A percentile compares a stretch with the other conserved stretches of the same genome.
Conservation (phyloP, 148 eudicot species). For the Persicaria maculosa region DNA sequence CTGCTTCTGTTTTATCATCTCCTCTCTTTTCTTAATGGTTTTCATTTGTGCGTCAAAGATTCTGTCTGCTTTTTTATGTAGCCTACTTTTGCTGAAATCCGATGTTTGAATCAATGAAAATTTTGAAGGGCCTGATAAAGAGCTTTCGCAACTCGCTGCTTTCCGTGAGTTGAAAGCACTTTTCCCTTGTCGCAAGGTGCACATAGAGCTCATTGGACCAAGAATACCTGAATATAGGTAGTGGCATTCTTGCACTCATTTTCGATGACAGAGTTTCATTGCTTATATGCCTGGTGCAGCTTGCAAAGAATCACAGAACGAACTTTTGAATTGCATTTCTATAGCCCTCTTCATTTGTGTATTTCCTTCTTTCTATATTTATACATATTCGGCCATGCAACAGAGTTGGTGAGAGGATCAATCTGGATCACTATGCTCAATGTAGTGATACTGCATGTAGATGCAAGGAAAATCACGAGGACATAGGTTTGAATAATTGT, state of each 20-base stretch:
- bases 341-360: background rate
- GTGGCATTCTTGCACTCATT: constrained; percentile 7
- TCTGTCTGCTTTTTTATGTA: background rate
- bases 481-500: constrained; percentile 8
- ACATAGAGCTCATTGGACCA: constrained; percentile 70
- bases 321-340: background rate
- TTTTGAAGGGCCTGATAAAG: constrained; percentile 75
- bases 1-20: background rate
- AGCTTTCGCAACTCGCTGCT: constrained; percentile 66
- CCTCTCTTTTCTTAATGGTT: background rate
- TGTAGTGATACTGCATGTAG: constrained; percentile 57
- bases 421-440: constrained; percentile 37
- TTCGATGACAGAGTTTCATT: background rate
- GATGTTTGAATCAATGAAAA: background rate
- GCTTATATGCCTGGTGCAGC: background rate
- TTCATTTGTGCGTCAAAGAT: background rate
- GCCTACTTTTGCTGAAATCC: constrained; percentile 11
- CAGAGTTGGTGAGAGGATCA: constrained; percentile 75
- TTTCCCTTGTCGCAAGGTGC: constrained; percentile 46
- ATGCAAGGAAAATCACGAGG: constrained; percentile 38
- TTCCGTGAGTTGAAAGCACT: constrained; percentile 82
- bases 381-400: background rate
- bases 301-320: background rate
- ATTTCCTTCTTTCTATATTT: background rate
- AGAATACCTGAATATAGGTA: constrained; percentile 65